These are phyloP conservation scores for Dictyostelium brefeldianum DNA, from an alignment of 78 protist species.

Conservation along the genomic window DNA sequence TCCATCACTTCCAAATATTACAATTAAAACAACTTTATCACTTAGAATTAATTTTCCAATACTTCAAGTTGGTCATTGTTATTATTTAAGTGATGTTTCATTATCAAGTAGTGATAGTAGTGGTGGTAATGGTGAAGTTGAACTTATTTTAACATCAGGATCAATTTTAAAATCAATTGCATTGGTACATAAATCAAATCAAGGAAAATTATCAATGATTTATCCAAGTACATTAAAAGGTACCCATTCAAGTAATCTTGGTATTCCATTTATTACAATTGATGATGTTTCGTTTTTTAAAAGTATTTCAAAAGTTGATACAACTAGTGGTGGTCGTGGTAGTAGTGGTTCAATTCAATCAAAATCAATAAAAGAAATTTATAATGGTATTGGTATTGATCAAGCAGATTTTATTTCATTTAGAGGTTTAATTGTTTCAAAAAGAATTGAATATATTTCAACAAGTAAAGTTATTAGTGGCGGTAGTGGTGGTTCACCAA, in stretches of 20 bases:
- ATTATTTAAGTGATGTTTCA: conserved; percentile 5
- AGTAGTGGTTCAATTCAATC: background rate
- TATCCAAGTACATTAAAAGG: background rate
- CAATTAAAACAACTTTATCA: background rate
- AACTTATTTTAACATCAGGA: background rate
- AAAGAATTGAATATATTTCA: background rate
- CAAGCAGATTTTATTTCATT: background rate
- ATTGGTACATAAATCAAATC: background rate
- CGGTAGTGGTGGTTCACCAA: too few relatives aligned
- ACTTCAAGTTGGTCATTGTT: background rate
- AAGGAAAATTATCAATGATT: background rate
- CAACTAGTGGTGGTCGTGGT: background rate
- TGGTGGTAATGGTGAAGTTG: background rate
- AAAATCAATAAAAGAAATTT: background rate
- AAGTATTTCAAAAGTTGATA: conserved; percentile 1
- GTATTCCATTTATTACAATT: background rate
- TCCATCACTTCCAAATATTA: background rate
- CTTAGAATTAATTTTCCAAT: conserved; percentile 22
- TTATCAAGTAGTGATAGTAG: background rate
- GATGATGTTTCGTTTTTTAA: background rate
- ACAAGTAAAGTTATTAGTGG: background rate
- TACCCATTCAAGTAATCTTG: background rate
- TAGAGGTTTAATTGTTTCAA: conserved; percentile 22
- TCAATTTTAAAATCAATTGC: conserved; percentile 8
- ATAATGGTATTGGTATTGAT: background rate